Conservation (phyloP, 2,329 filamentous ascomycete species). For the Neophaeococcomyces mojaviensis region DNA sequence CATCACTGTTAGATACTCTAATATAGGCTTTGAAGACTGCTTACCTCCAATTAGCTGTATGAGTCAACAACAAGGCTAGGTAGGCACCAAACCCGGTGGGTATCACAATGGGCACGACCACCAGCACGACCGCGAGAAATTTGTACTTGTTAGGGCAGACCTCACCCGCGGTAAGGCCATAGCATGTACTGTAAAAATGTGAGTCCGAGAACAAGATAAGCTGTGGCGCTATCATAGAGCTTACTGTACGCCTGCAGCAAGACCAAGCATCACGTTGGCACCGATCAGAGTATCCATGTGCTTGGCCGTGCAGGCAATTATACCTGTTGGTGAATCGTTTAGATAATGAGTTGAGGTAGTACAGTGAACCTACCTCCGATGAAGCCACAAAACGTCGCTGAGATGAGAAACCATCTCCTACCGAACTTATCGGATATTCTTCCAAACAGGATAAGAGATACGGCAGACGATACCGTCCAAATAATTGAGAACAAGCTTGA, state of each 20-base stretch:
- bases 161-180: slow-evolving; percentile 12
- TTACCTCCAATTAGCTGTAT: slow-evolving; percentile 12
- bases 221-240: too few species aligned
- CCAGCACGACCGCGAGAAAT: slow-evolving; percentile 1
- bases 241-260: slow-evolving; percentile 8
- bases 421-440: slow-evolving; percentile 17
- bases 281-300: slow-evolving; percentile 27
- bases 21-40: slow-evolving; percentile 36
- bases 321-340: slow-evolving; percentile 12
- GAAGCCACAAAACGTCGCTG: slow-evolving; percentile 9
- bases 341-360: not conserved
- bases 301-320: slow-evolving; percentile 26
- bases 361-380: slow-evolving; percentile 9
- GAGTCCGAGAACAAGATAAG: not conserved
- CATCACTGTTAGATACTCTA: slow-evolving; percentile 21
- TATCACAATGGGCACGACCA: slow-evolving; percentile 10
- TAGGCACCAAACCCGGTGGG: slow-evolving; percentile 16
- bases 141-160: slow-evolving; percentile 11
- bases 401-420: slow-evolving; percentile 13
- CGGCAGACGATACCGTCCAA: slow-evolving; percentile 11
- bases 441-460: slow-evolving; percentile 15
- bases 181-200: slow-evolving; percentile 6
- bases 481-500: slow-evolving; percentile 14
- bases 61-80: slow-evolving; percentile 5
- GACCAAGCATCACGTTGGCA: slow-evolving; percentile 16